Evolutionary conservation across 345 rosid species (phyloP), one percentile per base, ranked within the genome.

Genomic region (Durio zibethinus): DNA sequence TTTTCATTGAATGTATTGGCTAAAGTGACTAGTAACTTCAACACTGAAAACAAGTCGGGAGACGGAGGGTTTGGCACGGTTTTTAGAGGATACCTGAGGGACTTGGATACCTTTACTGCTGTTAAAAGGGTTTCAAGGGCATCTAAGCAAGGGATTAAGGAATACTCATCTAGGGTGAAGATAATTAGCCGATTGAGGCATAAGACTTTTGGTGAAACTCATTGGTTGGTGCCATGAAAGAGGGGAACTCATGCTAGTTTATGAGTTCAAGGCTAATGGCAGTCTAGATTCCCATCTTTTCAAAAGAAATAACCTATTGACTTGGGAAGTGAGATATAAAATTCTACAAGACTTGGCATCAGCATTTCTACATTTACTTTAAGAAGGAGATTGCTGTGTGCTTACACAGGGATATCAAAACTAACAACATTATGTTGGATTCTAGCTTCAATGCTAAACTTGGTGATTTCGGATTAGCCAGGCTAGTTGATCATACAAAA

Each of bases 171-270:
- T 0, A 64, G 77, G 38, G 48, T 81, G 43, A 77, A 56, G 45
- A 81, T 35, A 14, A 73, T 81, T 10, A 63, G 75, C 31, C 68
- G 82, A 38, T 65, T 87, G 54, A 79, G 87, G 74, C 90, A 87
- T 69, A 84, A 82, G 80, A 87, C 85, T 77, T 77, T 56, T 84
- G 72, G 82, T 86, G 38, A 85, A 81, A 12, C 72, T 87, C 1
- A 78, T 71, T 4, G 90, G 90, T 14, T 87, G 89, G 90, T 87
- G 90, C 54, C 81, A 76, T 27, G 87, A 87, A 64, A 83, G 79
- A 36, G 53, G 47, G 15, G 87, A 85, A 33, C 48, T 87, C 7
- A 27, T 87, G 40, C 80, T 87, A 29, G 88, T 85, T n/a, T 85
- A 85, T 33, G 86, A 87, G 82, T 82, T 76, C 27, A 80, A 82